Evolutionary conservation across 148 eudicot genomes (phyloP).

Genomic region (Vaccinium myrtillus): DNA sequence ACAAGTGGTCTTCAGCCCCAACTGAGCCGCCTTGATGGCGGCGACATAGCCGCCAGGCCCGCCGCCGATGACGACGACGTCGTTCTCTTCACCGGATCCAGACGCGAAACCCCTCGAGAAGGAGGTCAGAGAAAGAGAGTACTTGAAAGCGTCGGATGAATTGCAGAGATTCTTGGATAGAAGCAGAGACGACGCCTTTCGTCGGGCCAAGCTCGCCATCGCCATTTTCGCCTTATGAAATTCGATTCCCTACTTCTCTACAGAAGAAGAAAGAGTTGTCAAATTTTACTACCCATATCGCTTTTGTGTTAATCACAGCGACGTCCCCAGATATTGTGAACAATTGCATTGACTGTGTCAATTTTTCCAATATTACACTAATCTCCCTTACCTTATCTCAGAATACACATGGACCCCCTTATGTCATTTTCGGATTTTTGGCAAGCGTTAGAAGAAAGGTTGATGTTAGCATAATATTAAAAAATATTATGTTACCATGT

Average conservation of each 20-base stretch:
- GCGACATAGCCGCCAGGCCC: slow-evolving; percentile 98
- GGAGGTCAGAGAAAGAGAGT: slow-evolving; percentile 43
- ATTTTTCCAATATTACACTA: neutral
- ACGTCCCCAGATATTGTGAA: neutral
- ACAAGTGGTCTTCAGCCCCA: slow-evolving; percentile 91
- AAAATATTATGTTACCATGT: no score
- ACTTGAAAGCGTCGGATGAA: slow-evolving; percentile 34
- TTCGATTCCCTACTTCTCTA: neutral
- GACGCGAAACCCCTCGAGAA: slow-evolving; percentile 59
- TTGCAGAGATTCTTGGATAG: slow-evolving; percentile 31
- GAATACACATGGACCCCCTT: neutral
- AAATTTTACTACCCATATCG: neutral
- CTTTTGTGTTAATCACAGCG: neutral
- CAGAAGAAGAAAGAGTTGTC: neutral
- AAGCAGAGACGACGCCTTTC: slow-evolving; percentile 36
- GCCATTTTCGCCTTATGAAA: slow-evolving; percentile 49
- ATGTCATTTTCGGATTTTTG: neutral
- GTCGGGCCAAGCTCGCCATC: slow-evolving; percentile 64
- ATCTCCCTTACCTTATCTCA: neutral
- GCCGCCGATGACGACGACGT: slow-evolving; percentile 90
- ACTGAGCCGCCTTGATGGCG: slow-evolving; percentile 94
- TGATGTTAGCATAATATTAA: no score
- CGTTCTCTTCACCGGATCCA: slow-evolving; percentile 67
- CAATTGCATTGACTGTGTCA: neutral
- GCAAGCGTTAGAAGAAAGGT: neutral